Evolutionary conservation across 768 basidiomycete species (phyloP).

Genomic region (Amanita fuliginea): DNA sequence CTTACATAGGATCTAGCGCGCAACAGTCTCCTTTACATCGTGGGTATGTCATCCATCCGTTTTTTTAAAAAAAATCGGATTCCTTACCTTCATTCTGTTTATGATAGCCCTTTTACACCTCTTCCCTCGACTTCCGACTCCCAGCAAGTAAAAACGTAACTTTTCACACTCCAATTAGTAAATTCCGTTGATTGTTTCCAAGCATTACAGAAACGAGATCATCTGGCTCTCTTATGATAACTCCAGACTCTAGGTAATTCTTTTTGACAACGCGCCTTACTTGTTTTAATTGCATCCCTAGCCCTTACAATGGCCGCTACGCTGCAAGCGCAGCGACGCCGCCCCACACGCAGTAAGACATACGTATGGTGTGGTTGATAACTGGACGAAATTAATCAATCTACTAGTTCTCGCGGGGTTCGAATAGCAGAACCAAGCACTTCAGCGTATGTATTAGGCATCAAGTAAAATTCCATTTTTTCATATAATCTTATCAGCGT

Average conservation of each 20-base stretch:
- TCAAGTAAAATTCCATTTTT: background rate
- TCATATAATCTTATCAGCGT: slow-evolving; percentile 9
- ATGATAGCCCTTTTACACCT: background rate
- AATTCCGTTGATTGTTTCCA: background rate
- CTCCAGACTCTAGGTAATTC: slow-evolving; percentile 4
- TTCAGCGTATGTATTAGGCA: slow-evolving; percentile 11
- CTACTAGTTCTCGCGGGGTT: slow-evolving; percentile 2
- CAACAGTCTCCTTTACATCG: slow-evolving; percentile 7
- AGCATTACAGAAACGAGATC: background rate
- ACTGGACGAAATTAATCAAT: background rate
- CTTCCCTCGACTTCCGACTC: background rate
- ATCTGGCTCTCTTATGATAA: slow-evolving; percentile 1
- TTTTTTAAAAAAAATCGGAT: background rate
- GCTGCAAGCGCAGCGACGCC: background rate
- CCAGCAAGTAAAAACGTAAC: background rate
- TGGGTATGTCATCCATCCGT: slow-evolving; percentile 1
- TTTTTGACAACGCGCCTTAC: background rate
- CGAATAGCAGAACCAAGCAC: slow-evolving; percentile 11
- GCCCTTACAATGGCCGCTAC: background rate
- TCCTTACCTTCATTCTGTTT: background rate
- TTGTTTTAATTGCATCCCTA: background rate
- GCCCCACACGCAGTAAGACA: slow-evolving; percentile 5
- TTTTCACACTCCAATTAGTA: background rate
- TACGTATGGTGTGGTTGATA: background rate
- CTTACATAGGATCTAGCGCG: background rate